Conservation (phyloP, 768 basidiomycete species). For the Macrolepiota fuliginosa region DNA sequence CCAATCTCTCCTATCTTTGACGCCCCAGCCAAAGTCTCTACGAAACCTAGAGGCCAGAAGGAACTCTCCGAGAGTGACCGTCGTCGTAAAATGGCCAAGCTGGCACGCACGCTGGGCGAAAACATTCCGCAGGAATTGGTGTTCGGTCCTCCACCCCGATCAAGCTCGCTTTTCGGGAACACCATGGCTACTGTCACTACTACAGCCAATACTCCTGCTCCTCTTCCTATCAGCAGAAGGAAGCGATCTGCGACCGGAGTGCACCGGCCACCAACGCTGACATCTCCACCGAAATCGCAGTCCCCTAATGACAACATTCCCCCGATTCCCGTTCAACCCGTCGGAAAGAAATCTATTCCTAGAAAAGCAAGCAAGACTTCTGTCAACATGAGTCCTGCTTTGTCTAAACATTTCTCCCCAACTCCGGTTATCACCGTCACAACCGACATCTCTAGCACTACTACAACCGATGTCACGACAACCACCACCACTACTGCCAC, state of each 20-base stretch:
- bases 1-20: not conserved
- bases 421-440: not conserved
- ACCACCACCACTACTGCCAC: not conserved
- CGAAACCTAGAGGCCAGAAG: not conserved
- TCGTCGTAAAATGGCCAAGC: conserved; percentile 54
- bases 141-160: conserved; percentile 19
- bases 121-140: conserved; percentile 57
- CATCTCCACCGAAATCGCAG: not conserved
- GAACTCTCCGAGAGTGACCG: conserved; percentile 25
- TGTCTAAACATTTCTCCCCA: not conserved
- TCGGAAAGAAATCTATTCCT: not conserved
- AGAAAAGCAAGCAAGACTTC: not conserved
- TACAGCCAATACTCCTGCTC: not conserved
- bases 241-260: not conserved
- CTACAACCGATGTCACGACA: not conserved
- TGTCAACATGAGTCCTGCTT: not conserved
- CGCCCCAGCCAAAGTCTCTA: not conserved
- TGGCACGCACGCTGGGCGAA: conserved; percentile 56
- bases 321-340: not conserved
- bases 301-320: not conserved
- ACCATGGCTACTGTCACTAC: not conserved
- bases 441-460: not conserved
- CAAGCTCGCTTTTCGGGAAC: not conserved
- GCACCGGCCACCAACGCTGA: not conserved
- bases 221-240: not conserved